phyloP scores from a whole-genome alignment of 805 yeast genomes.

The Dipodascus albidus region DNA sequence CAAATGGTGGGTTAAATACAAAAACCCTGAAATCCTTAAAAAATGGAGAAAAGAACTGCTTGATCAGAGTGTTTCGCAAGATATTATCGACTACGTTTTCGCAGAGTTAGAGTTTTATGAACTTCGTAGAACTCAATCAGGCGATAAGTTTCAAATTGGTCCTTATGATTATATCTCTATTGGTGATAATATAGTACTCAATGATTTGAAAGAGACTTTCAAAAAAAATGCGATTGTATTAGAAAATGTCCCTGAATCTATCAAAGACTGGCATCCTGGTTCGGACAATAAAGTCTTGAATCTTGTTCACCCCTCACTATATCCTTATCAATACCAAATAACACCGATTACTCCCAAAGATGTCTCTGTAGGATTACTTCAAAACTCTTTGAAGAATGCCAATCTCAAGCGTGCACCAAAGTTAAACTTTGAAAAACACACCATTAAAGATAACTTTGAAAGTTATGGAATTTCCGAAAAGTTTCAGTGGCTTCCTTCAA shows the following conservation, averaged over 20 bases:
- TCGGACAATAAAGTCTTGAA: constrained; percentile 29
- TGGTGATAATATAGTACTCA: constrained; percentile 16
- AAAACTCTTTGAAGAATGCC: constrained; percentile 1
- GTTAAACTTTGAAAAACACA: constrained; percentile 1
- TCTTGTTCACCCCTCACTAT: constrained; percentile 33
- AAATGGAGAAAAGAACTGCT: constrained; percentile 23
- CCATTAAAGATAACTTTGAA: constrained; percentile 1
- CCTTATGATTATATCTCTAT: constrained; percentile 19
- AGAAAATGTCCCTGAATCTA: constrained; percentile 11
- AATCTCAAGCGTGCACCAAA: constrained; percentile 2
- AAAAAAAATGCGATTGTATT: constrained; percentile 6
- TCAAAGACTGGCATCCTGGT: constrained; percentile 29
- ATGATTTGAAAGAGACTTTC: constrained; percentile 10
- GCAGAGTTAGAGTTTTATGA: constrained; percentile 27
- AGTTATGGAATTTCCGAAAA: constrained; percentile 14
- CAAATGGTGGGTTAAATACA: constrained; percentile 22
- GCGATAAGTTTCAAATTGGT: constrained; percentile 12
- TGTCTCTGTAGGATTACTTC: background rate
- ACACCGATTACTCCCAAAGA: constrained; percentile 16
- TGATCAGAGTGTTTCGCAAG: constrained; percentile 11
- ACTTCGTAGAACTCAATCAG: constrained; percentile 8
- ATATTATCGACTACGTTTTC: constrained; percentile 20
- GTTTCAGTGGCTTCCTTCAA: constrained; percentile 32
- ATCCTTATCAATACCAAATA: constrained; percentile 23
- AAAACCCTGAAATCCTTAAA: constrained; percentile 16